Conservation (phyloP, 139 green algal species). For the Yamagishiella unicocca region DNA sequence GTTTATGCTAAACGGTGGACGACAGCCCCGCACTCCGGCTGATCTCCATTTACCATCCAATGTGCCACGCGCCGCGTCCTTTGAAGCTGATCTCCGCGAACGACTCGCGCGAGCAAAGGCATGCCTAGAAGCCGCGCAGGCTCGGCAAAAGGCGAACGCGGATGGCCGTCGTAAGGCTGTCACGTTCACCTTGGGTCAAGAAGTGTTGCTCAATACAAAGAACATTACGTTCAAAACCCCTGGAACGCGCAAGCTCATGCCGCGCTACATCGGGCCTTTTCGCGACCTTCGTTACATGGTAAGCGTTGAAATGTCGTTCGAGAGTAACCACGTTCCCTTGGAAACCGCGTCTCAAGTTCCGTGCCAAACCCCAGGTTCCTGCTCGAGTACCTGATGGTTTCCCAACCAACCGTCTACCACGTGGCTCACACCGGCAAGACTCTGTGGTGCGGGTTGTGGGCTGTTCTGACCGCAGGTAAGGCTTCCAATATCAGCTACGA, state of each 20-base stretch:
- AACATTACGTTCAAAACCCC: not conserved
- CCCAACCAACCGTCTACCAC: not conserved
- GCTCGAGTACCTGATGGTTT: conserved; percentile 25
- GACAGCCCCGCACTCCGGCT: too few species aligned
- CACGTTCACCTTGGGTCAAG: not conserved
- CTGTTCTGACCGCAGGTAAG: conserved; percentile 66
- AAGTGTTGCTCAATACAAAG: not conserved
- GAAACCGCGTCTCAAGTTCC: too few species aligned
- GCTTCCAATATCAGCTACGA: not conserved
- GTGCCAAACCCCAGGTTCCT: too few species aligned
- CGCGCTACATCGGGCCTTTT: not conserved
- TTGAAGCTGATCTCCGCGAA: not conserved
- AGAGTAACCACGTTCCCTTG: too few species aligned
- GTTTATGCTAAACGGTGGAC: too few species aligned
- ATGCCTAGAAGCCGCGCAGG: conserved; percentile 30
- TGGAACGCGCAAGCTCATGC: too few species aligned
- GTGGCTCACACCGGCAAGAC: conserved; percentile 43
- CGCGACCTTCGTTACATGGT: not conserved
- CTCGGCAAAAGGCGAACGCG: conserved; percentile 19
- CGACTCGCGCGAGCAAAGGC: not conserved
- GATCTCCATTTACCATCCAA: too few species aligned
- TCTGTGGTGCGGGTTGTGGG: conserved; percentile 72
- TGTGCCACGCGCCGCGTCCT: too few species aligned
- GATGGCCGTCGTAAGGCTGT: not conserved
- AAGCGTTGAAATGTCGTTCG: not conserved